These are phyloP conservation scores for Sanghuangporus weigelae DNA, from an alignment of 1,284 basidiomycete species.

Conservation along the genomic window DNA sequence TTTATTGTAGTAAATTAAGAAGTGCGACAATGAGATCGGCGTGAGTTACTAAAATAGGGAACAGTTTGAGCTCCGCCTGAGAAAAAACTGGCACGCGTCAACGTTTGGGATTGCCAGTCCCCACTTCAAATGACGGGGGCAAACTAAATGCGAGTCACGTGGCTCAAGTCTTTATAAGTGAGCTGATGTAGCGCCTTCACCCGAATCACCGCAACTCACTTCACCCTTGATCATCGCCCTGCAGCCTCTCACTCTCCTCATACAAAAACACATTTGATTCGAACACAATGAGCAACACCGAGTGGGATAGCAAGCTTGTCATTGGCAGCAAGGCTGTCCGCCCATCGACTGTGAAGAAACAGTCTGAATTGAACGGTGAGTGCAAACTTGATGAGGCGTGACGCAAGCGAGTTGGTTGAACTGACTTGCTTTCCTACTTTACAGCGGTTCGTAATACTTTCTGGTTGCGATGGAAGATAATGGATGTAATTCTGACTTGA, in stretches of 20 bases:
- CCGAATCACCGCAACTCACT: not conserved
- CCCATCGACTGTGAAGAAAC: constrained; percentile 65
- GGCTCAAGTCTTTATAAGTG: not conserved
- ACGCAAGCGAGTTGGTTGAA: not conserved
- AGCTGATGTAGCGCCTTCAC: not conserved
- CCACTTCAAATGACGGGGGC: not conserved
- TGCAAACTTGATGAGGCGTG: constrained; percentile 9
- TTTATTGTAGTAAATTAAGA: no score
- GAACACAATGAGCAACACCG: constrained; percentile 44
- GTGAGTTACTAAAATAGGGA: no score
- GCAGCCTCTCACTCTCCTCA: not conserved
- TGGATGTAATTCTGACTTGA: not conserved
- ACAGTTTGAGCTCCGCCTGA: no score
- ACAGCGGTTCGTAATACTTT: constrained; percentile 5
- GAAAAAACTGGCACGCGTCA: no score
- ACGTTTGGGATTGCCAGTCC: no score
- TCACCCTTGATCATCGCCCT: not conserved
- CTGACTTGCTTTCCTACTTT: not conserved
- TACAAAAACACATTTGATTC: not conserved
- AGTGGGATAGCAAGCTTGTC: constrained; percentile 72
- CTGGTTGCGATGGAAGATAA: not conserved
- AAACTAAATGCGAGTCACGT: constrained; percentile 6
- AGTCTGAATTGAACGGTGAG: constrained; percentile 70
- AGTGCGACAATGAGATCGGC: no score
- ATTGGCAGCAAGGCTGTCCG: constrained; percentile 72